Base-by-base conservation (phyloP, 441 rosid species). In the Mallotus repandus region DNA sequence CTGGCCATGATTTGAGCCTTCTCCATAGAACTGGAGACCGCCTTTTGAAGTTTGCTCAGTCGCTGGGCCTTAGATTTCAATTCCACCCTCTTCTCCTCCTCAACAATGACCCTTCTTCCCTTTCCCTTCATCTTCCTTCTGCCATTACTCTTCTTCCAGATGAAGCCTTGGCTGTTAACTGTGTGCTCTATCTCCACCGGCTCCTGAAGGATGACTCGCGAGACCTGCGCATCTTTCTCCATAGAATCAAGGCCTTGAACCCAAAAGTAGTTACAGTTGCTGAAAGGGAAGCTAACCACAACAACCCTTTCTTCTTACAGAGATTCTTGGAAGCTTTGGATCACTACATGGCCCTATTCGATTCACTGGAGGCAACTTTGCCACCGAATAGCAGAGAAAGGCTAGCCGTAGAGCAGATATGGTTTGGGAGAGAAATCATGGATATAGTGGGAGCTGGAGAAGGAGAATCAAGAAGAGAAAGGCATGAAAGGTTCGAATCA, bases 341-440 rank as follows among this genome's bases (percentile, higher is more conserved):
- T 73, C 87, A 92, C 80, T 95, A 89, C 82, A 15, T 82, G 9
- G 89, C 96, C 0, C 73, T 94, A 4, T 92, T 92, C 66, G 96
- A 91, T 18, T 94, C 99, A 4, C 71, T 94, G 55, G 99, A 95
- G 81, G 98, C 97, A 5, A 95, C 99, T 7, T 73, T 95, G 48
- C 94, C 99, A 2, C 97, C 98, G 0, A 89, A 85, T 74, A 95
- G 96, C 83, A 74, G 86, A 54, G 99, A 95, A 74, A 85, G 99
- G 67, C 59, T 89, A 13, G 89, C 85, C 2, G 85, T 95, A 56
- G 99, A 95, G 83, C 86, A 90, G 73, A 71, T 88, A 72, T 92
- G 99, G 99, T 86, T 92, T 21, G 98, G 99, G 21, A 82, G 77
- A 61, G 99, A 95, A 78, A 95, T 95, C 13, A 60, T 78, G 70